phyloP scores from a whole-genome alignment of 495 filamentous ascomycete genomes.

The Talaromyces borbonicus region DNA sequence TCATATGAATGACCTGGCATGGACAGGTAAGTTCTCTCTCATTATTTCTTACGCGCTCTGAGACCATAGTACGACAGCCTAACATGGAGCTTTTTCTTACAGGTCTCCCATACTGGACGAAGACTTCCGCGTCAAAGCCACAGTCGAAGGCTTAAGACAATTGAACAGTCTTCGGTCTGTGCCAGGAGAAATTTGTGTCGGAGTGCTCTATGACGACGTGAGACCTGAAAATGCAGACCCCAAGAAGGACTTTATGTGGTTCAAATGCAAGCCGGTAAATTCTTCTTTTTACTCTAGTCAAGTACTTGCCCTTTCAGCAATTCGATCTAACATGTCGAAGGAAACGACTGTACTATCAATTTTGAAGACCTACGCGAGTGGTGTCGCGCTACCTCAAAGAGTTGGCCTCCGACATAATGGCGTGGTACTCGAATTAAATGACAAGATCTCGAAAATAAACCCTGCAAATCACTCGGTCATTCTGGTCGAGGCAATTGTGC shows the following conservation, averaged over 20 bases:
- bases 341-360: background rate
- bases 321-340: background rate
- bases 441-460: background rate
- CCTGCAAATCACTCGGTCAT: background rate
- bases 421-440: background rate
- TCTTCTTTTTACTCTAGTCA: too few relatives aligned
- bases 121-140: too few relatives aligned
- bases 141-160: too few relatives aligned
- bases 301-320: background rate
- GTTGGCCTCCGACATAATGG: background rate
- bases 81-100: too few relatives aligned
- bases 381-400: background rate
- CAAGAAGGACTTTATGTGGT: constrained; percentile 1
- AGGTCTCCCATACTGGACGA: too few relatives aligned
- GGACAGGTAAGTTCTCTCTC: too few relatives aligned
- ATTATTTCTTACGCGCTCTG: too few relatives aligned
- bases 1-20: too few relatives aligned
- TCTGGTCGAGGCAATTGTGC: background rate
- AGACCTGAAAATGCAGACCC: background rate
- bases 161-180: too few relatives aligned
- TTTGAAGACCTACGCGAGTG: background rate
- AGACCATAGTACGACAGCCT: too few relatives aligned
- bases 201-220: background rate
- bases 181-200: background rate
- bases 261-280: background rate